phyloP scores from a whole-genome alignment of 495 filamentous ascomycete genomes.

The Entonaema liquescens region DNA sequence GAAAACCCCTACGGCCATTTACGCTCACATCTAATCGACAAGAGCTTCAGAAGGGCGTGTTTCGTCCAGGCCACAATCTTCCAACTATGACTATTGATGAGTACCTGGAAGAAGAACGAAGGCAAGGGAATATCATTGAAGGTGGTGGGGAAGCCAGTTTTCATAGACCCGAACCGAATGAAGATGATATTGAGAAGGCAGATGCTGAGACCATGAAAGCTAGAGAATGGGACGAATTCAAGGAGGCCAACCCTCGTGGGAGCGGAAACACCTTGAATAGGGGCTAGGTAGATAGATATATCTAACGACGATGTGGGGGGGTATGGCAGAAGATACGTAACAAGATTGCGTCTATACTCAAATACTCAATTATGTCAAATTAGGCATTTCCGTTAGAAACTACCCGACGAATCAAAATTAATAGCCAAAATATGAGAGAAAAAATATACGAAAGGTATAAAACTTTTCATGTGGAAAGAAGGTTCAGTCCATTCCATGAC shows the following conservation, averaged over 20 bases:
- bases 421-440: neutral
- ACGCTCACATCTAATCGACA: conserved; percentile 82
- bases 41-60: conserved; percentile 82
- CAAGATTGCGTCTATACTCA: neutral
- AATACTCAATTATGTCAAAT: neutral
- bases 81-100: conserved; percentile 99
- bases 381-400: neutral
- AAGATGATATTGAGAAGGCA: conserved; percentile 85
- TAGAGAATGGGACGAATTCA: conserved; percentile 94
- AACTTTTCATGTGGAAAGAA: neutral
- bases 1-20: conserved; percentile 91
- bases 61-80: conserved; percentile 87
- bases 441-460: neutral
- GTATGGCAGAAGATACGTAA: neutral
- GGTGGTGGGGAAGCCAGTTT: conserved; percentile 85
- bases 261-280: conserved; percentile 88
- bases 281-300: conserved; percentile 56
- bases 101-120: conserved; percentile 90
- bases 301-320: neutral
- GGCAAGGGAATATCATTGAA: conserved; percentile 88
- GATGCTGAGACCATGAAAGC: conserved; percentile 94
- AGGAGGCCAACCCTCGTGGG: conserved; percentile 86
- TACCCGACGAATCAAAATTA: neutral
- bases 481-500: neutral
- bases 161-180: conserved; percentile 75